Evolutionary conservation across 2,329 filamentous ascomycete species (phyloP), one percentile per base, ranked within the genome.

Genomic region (Ascochyta koolunga): DNA sequence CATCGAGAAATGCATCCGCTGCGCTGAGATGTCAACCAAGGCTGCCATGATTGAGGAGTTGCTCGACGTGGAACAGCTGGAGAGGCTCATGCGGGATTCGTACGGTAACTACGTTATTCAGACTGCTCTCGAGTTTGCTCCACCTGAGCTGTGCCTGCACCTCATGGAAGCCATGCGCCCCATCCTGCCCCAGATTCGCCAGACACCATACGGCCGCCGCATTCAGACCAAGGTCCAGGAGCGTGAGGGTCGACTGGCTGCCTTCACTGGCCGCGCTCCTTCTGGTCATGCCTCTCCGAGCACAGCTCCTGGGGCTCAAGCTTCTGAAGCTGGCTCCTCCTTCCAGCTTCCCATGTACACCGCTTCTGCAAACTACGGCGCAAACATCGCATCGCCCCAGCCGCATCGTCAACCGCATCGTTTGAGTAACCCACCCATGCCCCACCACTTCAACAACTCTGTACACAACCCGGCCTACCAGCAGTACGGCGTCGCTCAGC

Each of bases 81-180:
- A 97, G 68, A 88, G 88, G 61, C 87, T 97, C 63, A 84, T 99
- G 54, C 89, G 91, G 36, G 95, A 99, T 76, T 91, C 89, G 0
- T 99, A 91, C 70, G 95, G 91, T 74, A 99, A 99, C 78, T 99
- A 99, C 69, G 95, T 99, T 61, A 90, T 99, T 33, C 95, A 99
- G 81, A 99, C 95, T 33, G 93, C 95, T 24, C 68, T 76, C 47
- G 73, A 75, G 66, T 74, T 72, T 47, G 70, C 70, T 37, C 71
- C 65, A 7, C 58, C 68, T 6, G 71, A 71, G 11, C 39, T 71
- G 35, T 71, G 68, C 42, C 16, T 70, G 54, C 85, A 86, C 40
- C 82, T 99, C 37, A 87, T 96, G 39, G 92, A 98, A 57, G 82
- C 84, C 31, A 92, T 98, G 66, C 90, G 92, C 33, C 91, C 93